Percentiles rank a stretch among this genome's conserved stretches.
Conservation (phyloP, 331 rosid species). For the Acacia concinna region DNA sequence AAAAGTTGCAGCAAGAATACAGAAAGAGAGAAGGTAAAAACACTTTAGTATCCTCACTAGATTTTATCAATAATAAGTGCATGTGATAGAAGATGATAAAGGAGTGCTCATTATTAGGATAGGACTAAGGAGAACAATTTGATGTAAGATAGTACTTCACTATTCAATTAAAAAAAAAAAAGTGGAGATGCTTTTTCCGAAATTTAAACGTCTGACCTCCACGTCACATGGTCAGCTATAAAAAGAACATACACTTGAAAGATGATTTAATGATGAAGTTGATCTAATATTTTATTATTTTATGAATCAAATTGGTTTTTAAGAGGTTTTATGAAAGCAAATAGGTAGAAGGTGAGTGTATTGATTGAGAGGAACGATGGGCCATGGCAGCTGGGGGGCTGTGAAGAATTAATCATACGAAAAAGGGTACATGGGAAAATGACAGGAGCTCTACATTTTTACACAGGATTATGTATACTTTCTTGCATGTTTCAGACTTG, state of each 20-base stretch:
- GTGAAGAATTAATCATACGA: not conserved
- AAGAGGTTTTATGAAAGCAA: not conserved
- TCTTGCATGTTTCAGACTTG: not conserved
- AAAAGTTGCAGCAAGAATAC: too few species aligned
- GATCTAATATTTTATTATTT: too few species aligned
- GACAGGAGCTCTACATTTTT: conserved; percentile 30
- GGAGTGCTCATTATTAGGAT: not conserved
- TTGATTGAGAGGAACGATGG: not conserved
- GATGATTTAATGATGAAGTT: too few species aligned
- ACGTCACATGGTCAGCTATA: too few species aligned
- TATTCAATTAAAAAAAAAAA: not conserved
- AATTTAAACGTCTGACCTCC: too few species aligned
- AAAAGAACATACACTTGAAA: too few species aligned
- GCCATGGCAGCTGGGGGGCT: not conserved
- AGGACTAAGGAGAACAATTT: not conserved
- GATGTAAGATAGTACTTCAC: not conserved
- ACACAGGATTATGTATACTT: conserved; percentile 45
- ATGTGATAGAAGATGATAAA: not conserved
- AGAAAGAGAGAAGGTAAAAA: too few species aligned
- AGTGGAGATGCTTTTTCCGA: too few species aligned
- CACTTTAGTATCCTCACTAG: too few species aligned
- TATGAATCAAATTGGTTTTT: not conserved
- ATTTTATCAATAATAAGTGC: not conserved
- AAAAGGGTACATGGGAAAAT: conserved; percentile 37
- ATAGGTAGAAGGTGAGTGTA: not conserved